Evolutionary conservation across 768 basidiomycete genomes (phyloP).

Genomic region (Termitomyces titanicus): DNA sequence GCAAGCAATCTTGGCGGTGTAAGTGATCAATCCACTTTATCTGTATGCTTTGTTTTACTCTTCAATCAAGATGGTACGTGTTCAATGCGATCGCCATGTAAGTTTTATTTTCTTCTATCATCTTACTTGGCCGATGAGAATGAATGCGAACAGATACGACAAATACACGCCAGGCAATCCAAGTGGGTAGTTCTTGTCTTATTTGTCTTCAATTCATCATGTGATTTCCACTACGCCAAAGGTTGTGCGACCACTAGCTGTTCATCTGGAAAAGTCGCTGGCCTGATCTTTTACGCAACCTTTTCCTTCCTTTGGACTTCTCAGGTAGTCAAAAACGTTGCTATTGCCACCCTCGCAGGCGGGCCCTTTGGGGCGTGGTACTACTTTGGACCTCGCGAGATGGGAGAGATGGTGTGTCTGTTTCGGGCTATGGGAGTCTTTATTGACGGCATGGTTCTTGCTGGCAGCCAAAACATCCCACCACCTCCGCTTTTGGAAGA

Average conservation of each 20-base stretch:
- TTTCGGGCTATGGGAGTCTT: neutral
- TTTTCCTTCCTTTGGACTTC: constrained; percentile 89
- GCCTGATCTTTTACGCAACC: constrained; percentile 71
- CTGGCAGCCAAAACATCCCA: constrained; percentile 63
- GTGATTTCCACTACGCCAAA: neutral
- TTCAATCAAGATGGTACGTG: constrained; percentile 58
- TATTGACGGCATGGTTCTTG: neutral
- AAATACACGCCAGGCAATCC: constrained; percentile 80
- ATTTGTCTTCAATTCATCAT: neutral
- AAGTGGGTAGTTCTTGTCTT: constrained; percentile 34
- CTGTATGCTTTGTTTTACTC: neutral
- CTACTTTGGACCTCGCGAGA: constrained; percentile 73
- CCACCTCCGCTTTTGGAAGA: constrained; percentile 64
- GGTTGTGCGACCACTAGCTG: constrained; percentile 34
- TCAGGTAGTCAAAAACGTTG: constrained; percentile 76
- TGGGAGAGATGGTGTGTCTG: constrained; percentile 55
- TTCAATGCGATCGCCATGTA: constrained; percentile 76
- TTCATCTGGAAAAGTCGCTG: constrained; percentile 72
- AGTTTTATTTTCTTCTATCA: constrained; percentile 10
- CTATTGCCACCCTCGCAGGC: constrained; percentile 76
- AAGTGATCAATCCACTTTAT: constrained; percentile 21
- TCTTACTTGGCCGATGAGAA: neutral
- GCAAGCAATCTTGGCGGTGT: constrained; percentile 71
- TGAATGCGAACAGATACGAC: constrained; percentile 34
- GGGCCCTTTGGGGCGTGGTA: constrained; percentile 80